Evolutionary conservation across 164 flowering plant species (phyloP), one percentile per base, ranked within the genome.

Genomic region (Vitis riparia): DNA sequence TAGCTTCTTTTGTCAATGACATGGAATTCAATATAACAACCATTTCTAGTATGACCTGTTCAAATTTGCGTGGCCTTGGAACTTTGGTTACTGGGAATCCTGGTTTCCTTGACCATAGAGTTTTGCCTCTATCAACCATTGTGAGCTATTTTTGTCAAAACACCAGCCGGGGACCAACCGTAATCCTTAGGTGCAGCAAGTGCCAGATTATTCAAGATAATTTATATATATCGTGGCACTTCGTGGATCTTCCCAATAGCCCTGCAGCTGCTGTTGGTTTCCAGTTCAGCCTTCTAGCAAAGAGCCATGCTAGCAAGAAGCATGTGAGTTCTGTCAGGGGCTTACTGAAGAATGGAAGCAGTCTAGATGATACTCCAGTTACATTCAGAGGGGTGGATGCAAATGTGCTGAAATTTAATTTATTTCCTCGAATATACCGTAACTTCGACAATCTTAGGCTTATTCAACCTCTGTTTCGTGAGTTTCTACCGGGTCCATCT

Each of bases 221-320:
- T 68, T 63, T 78, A 63, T 93, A 83, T 72, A 78, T 91, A 70
- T 88, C 98, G 1, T 96, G 99, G 99, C 86, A 84, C 65, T 96
- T 93, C 79, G 86, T 96, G 72, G 99, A 96, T 84, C 83, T 96
- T 58, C 97, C 97, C 11, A 87, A 80, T 76, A 75, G 71, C 73
- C 97, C 99, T 50, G 99, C 99, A 37, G 77, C 81, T 73, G 98
- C 98, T 17, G 94, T 96, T 68, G 99, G 98, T 61, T 96, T 93
- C 77, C 86, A 78, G 73, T 96, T 96, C 85, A 96, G 87, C 73
- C 81, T 92, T 50, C 85, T 94, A 19, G 78, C 94, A 59, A 88
- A 76, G 75, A 71, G 67, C 44, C 86, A 73, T 67, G 82, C 70
- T 44, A 68, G 74, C 48, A 81, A 74, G 65, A 87, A 83, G 59